Evolutionary conservation across 2,329 filamentous ascomycete species (phyloP).

Genomic region (Aspergillus eucalypticola): DNA sequence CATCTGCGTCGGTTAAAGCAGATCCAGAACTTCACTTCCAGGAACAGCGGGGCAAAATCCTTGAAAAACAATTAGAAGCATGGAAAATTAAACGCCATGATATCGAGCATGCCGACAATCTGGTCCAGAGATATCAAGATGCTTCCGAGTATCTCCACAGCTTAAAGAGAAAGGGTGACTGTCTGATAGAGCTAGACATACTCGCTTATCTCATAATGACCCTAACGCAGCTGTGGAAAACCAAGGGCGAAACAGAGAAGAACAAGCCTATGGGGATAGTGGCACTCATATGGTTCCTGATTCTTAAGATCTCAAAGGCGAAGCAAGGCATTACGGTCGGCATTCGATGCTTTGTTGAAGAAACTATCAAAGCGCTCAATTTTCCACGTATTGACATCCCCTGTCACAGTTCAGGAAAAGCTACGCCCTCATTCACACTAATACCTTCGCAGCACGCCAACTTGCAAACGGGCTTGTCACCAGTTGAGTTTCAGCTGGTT

Average conservation of each 20-base stretch:
- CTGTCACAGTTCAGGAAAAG: conserved; percentile 9
- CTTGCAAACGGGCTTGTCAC: conserved; percentile 42
- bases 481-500: conserved; percentile 65
- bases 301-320: conserved; percentile 35
- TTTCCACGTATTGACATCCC: conserved; percentile 29
- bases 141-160: conserved; percentile 3
- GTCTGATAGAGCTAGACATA: conserved; percentile 48
- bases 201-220: conserved; percentile 34
- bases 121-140: conserved; percentile 5
- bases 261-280: not conserved
- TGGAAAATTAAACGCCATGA: conserved; percentile 3
- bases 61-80: not conserved
- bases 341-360: conserved; percentile 38
- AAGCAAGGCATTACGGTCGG: conserved; percentile 45
- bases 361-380: conserved; percentile 32
- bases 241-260: conserved; percentile 7
- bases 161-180: conserved; percentile 21
- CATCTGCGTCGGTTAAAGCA: not conserved
- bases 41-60: not conserved
- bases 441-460: conserved; percentile 12
- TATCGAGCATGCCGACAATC: not conserved
- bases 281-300: conserved; percentile 41
- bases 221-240: conserved; percentile 23
- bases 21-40: not conserved
- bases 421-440: conserved; percentile 26